Evolutionary conservation across 352 stramenopile genomes (phyloP).

Genomic region (Phytophthora citricola): DNA sequence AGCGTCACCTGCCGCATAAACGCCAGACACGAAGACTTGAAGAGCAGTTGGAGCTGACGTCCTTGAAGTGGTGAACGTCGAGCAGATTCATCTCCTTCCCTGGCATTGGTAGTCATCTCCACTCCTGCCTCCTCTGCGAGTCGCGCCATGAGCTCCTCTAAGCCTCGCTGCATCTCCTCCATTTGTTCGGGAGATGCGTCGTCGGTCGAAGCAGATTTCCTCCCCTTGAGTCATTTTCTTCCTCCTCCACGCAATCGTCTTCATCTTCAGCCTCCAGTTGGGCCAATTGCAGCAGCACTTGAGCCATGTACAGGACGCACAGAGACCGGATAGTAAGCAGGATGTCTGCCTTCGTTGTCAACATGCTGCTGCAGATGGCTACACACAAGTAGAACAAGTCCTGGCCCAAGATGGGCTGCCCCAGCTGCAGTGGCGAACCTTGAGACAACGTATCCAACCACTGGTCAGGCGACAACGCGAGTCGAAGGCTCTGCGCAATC

Average conservation of each 20-base stretch:
- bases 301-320: slow-evolving; percentile 79
- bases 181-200: slow-evolving; percentile 36
- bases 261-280: slow-evolving; percentile 64
- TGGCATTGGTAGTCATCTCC: slow-evolving; percentile 24
- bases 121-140: slow-evolving; percentile 56
- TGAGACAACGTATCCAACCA: slow-evolving; percentile 58
- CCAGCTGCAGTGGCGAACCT: slow-evolving; percentile 60
- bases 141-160: slow-evolving; percentile 65
- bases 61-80: slow-evolving; percentile 43
- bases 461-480: slow-evolving; percentile 48
- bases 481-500: slow-evolving; percentile 56
- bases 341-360: slow-evolving; percentile 82
- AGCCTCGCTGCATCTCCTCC: slow-evolving; percentile 50
- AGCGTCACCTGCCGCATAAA: slow-evolving; percentile 87
- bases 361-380: slow-evolving; percentile 79
- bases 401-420: slow-evolving; percentile 69
- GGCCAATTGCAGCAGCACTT: slow-evolving; percentile 76
- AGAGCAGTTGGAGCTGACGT: slow-evolving; percentile 66
- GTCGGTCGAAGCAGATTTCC: slow-evolving; percentile 1
- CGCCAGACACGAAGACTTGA: slow-evolving; percentile 73
- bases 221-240: slow-evolving; percentile 25
- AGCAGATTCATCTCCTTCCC: slow-evolving; percentile 8
- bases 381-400: slow-evolving; percentile 83
- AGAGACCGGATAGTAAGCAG: slow-evolving; percentile 80
- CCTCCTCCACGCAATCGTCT: slow-evolving; percentile 51